A percentile compares a stretch with the other conserved stretches of the same genome.
Conservation (phyloP, 1,139 yeast genomes). For the Magnusiomyces clavatus region DNA sequence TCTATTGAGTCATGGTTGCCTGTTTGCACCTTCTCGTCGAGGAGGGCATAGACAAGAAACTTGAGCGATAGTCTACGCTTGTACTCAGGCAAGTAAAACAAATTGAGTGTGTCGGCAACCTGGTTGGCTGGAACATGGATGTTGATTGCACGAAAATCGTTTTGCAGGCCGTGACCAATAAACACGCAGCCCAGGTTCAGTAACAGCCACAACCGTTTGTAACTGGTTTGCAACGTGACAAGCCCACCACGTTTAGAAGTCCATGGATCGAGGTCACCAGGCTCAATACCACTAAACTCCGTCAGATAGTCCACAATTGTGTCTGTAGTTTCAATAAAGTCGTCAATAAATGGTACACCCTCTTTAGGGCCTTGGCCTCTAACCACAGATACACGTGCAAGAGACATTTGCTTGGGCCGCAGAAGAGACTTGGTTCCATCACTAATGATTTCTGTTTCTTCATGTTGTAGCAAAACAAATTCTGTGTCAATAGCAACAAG, state of each 20-base stretch:
- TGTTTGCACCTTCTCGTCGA: constrained; percentile 71
- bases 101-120: constrained; percentile 81
- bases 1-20: constrained; percentile 97
- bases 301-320: constrained; percentile 77
- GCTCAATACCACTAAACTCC: constrained; percentile 84
- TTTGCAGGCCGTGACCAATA: constrained; percentile 89
- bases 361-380: constrained; percentile 63
- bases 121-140: constrained; percentile 79
- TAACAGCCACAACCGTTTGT: constrained; percentile 80
- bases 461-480: constrained; percentile 77
- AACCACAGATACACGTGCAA: constrained; percentile 85
- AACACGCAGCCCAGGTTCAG: constrained; percentile 84
- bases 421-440: constrained; percentile 63
- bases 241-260: constrained; percentile 53
- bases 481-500: constrained; percentile 95
- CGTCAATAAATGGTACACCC: constrained; percentile 87
- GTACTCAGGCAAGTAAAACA: constrained; percentile 62
- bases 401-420: constrained; percentile 65
- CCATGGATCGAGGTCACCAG: constrained; percentile 76
- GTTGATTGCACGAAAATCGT: constrained; percentile 86
- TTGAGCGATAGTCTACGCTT: constrained; percentile 79
- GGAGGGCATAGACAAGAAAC: constrained; percentile 73
- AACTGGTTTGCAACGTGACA: constrained; percentile 77
- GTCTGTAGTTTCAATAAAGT: constrained; percentile 69
- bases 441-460: constrained; percentile 66